These are phyloP conservation scores for Antitrichia curtipendula DNA, from an alignment of 225 moss, liverwort and hornwort species.

Conservation along the genomic window DNA sequence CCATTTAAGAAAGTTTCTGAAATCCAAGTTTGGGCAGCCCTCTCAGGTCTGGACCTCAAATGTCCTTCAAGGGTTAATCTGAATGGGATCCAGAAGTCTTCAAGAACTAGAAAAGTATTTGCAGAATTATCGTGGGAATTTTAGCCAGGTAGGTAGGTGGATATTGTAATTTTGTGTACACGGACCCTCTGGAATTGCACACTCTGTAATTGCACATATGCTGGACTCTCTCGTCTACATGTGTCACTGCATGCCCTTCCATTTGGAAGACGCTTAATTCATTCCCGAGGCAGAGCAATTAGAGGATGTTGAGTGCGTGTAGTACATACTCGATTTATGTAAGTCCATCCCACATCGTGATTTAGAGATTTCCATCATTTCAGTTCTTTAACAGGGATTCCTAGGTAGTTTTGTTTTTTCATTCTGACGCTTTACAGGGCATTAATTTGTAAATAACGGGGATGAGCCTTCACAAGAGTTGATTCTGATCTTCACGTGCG, in stretches of 20 bases:
- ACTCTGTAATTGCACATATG: neutral
- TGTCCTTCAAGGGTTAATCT: neutral
- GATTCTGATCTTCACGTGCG: neutral
- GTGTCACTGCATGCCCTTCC: neutral
- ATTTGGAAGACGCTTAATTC: neutral
- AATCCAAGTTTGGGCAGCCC: neutral
- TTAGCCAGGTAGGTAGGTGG: neutral
- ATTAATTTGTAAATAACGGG: neutral
- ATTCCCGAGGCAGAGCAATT: too few species aligned
- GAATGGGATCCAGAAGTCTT: neutral
- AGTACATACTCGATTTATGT: neutral
- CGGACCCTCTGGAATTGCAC: neutral
- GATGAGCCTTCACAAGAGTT: neutral
- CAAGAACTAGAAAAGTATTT: neutral
- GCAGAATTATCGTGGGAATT: neutral
- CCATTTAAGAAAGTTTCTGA: neutral
- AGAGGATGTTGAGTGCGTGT: neutral
- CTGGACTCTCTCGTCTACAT: neutral
- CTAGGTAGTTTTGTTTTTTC: neutral
- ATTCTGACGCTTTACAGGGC: neutral
- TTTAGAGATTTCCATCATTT: neutral
- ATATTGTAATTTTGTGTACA: neutral
- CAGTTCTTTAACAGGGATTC: neutral
- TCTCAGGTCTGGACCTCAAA: neutral
- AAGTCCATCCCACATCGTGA: neutral